Evolutionary conservation across 2,329 filamentous ascomycete genomes (phyloP).

Genomic region (Trichoderma pleuroti): DNA sequence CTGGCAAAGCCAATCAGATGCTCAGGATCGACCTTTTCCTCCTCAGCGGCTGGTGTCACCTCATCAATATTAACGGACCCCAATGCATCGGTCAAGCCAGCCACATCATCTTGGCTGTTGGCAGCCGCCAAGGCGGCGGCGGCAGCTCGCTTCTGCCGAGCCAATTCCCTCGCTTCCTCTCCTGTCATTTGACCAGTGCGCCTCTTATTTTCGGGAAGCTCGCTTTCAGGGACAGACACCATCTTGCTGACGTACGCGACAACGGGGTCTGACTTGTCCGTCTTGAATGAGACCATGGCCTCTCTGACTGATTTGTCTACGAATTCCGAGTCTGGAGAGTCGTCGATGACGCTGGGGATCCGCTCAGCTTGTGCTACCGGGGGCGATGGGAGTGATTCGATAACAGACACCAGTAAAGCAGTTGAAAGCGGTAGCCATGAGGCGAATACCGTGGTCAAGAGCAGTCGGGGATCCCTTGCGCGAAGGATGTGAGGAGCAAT

Average conservation of each 20-base stretch:
- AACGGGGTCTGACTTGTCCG: conserved; percentile 66
- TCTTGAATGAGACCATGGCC: conserved; percentile 81
- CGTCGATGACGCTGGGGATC: conserved; percentile 73
- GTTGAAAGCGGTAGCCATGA: conserved; percentile 91
- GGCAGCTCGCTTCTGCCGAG: conserved; percentile 83
- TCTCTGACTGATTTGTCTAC: conserved; percentile 67
- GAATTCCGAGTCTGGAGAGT: conserved; percentile 70
- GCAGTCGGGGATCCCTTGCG: conserved; percentile 75
- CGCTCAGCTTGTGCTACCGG: conserved; percentile 73
- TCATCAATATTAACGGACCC: conserved; percentile 59
- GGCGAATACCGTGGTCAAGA: conserved; percentile 83
- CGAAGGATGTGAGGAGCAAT: conserved; percentile 81
- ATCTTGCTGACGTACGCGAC: conserved; percentile 98
- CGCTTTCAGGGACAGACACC: conserved; percentile 90
- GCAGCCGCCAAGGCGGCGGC: conserved; percentile 74
- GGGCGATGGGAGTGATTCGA: conserved; percentile 88
- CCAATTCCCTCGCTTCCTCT: conserved; percentile 86
- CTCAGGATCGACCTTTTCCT: conserved; percentile 68
- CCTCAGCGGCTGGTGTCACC: conserved; percentile 42
- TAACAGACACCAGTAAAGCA: conserved; percentile 85
- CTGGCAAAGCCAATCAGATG: conserved; percentile 92
- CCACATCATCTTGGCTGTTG: conserved; percentile 45
- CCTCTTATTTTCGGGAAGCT: conserved; percentile 82
- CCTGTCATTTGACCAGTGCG: conserved; percentile 69
- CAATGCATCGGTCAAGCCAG: conserved; percentile 58